Conservation (phyloP, 2,329 filamentous ascomycete species). For the Colletotrichum caudatum region DNA sequence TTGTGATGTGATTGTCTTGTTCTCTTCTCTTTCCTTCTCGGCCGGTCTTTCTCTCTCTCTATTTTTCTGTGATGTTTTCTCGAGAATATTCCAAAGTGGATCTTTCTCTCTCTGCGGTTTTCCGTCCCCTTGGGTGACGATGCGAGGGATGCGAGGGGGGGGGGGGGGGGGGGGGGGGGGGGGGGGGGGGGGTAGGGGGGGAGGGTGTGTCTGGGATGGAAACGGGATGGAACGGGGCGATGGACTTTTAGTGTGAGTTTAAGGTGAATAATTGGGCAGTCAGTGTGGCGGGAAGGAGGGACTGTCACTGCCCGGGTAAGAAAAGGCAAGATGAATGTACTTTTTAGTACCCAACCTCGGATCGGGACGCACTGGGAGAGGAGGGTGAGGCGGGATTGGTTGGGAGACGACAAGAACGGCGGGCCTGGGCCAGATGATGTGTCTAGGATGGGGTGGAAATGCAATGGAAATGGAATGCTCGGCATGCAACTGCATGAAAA, state of each 20-base stretch:
- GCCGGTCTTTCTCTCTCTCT: not conserved
- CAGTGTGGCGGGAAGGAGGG: conserved; percentile 10
- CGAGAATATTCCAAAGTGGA: conserved; percentile 40
- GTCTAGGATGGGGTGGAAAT: conserved; percentile 3
- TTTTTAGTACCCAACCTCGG: not conserved
- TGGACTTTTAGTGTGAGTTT: not conserved
- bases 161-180: not conserved
- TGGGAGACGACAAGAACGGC: not conserved
- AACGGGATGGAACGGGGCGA: not conserved
- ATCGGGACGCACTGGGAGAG: not conserved
- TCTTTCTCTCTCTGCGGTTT: not conserved
- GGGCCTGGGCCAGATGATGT: not conserved
- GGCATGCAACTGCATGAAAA: conserved; percentile 6
- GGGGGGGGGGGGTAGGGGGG: conserved; percentile 6
- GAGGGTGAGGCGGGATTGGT: conserved; percentile 8
- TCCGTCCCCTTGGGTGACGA: not conserved
- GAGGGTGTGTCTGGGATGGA: not conserved
- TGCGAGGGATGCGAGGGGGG: conserved; percentile 13
- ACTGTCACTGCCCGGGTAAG: conserved; percentile 4
- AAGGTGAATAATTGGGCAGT: conserved; percentile 5
- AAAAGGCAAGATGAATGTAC: not conserved
- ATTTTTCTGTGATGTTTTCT: conserved; percentile 24
- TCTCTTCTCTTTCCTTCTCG: not conserved
- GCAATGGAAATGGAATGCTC: not conserved
- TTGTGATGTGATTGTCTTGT: conserved; percentile 15